phyloP scores from a whole-genome alignment of 148 eudicot species.

The Camellia granthamiana region DNA sequence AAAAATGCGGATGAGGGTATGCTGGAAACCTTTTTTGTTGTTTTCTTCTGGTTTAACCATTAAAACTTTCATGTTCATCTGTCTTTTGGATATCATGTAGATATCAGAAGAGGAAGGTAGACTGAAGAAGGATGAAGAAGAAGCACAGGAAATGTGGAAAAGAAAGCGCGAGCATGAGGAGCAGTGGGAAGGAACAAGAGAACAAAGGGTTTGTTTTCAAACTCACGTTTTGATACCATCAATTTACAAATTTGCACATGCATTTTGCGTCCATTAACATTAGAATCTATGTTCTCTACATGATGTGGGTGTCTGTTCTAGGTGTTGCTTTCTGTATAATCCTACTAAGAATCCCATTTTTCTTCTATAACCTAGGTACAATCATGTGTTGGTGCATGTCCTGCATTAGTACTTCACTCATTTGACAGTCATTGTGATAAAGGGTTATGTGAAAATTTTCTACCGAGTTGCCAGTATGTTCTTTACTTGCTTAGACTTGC shows the following conservation, averaged over 20 bases:
- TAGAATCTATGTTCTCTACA: background rate
- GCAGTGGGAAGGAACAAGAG: slow-evolving; percentile 99
- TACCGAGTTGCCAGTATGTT: background rate
- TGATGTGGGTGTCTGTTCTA: too few relatives aligned
- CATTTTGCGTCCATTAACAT: background rate
- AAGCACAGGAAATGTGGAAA: slow-evolving; percentile 90
- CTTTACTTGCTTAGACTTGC: background rate
- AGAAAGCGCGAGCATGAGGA: slow-evolving; percentile 96
- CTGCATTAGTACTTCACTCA: background rate
- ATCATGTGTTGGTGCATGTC: too few relatives aligned
- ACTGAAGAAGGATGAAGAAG: slow-evolving; percentile 95
- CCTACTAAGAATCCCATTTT: too few relatives aligned
- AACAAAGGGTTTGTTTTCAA: slow-evolving; percentile 63
- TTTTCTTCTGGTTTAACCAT: background rate
- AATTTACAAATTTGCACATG: background rate
- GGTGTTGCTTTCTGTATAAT: too few relatives aligned
- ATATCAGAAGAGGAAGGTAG: slow-evolving; percentile 98
- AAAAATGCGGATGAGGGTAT: slow-evolving; percentile 95
- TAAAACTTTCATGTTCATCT: background rate
- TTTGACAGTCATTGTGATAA: background rate
- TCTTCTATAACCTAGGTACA: too few relatives aligned
- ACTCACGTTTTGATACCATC: background rate
- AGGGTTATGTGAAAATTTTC: too few relatives aligned
- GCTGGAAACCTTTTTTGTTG: slow-evolving; percentile 6
- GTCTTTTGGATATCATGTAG: slow-evolving; percentile 29